Evolutionary conservation across 257 asterid species (phyloP), one percentile per base, ranked within the genome.

Genomic region (Gentiana macrophylla): DNA sequence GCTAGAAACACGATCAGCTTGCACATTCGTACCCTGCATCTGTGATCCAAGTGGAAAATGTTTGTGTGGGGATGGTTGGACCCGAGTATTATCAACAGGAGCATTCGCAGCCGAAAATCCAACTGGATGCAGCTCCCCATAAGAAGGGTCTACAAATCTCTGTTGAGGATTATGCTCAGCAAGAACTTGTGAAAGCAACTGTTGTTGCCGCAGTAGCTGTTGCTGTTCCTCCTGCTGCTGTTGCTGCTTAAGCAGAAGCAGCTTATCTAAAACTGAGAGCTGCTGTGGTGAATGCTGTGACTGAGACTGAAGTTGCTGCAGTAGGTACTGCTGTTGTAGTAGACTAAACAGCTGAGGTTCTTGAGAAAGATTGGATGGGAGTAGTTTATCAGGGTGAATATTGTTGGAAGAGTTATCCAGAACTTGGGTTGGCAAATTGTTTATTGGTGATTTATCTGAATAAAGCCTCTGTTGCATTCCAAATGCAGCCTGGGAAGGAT

Each of bases 241-340:
- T 44, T 87, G 87, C 73, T 92, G 86, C 81, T 78, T 76, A 50
- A 92, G 79, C 74, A 84, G 67, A 71, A 92, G 37, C 52, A 86
- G 60, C 64, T 73, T 83, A 64, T 92, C 99, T 71, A 92, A 65
- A 37, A 82, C 49, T 0, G 82, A 75, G 50, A 72, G 67, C 66
- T 81, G 95, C 59, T 81, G 99, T 37, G 83, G 60, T 53, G 86
- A 64, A 75, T 77, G 76, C 41, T 89, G 85, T 37, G 77, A 67
- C 68, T 83, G 95, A 8, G 94, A 58, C 45, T 88, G 97, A 12
- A 76, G 62, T 74, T 83, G 95, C 75, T 83, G 95, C 76, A 78
- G 50, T 72, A 80, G 62, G 57, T 83, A 86, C 74, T 88, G 97
- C 59, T 92, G 95, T 64, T 89, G 99, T 72, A 86, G 74, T 77